These are phyloP conservation scores for Carex cristatella DNA, from an alignment of 176 grass and related monocot species.

Conservation along the genomic window DNA sequence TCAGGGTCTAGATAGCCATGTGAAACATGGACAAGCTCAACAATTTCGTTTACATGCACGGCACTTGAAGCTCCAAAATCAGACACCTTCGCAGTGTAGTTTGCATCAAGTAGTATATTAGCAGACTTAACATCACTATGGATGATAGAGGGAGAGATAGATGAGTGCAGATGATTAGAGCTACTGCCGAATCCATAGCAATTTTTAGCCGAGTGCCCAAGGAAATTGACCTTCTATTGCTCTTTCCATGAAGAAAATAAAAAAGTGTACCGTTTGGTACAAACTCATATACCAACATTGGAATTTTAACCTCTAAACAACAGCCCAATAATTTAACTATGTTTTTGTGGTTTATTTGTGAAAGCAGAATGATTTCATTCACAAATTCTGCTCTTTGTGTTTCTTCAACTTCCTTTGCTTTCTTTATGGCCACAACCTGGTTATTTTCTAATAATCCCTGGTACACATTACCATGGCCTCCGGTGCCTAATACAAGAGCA, in stretches of 20 bases:
- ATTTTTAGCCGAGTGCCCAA: conserved; percentile 14
- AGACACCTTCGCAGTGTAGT: conserved; percentile 12
- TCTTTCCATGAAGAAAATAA: conserved; percentile 13
- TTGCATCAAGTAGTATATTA: conserved; percentile 27
- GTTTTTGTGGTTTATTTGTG: conserved; percentile 34
- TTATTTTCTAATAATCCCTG: conserved; percentile 20
- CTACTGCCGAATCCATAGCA: conserved; percentile 18
- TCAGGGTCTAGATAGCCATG: no score
- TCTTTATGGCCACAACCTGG: conserved; percentile 29
- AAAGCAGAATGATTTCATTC: conserved; percentile 41
- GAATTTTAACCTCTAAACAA: conserved; percentile 32
- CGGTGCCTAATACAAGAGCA: background rate
- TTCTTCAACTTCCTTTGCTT: conserved; percentile 1
- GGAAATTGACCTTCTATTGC: background rate
- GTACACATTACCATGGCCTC: conserved; percentile 22
- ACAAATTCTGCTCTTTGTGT: conserved; percentile 20
- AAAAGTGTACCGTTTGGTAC: conserved; percentile 25
- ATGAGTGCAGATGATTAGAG: conserved; percentile 19
- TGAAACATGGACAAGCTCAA: no score
- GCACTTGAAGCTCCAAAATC: conserved; percentile 15
- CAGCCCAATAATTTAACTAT: conserved; percentile 34
- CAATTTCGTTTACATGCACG: no score
- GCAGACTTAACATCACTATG: conserved; percentile 29
- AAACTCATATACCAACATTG: conserved; percentile 42
- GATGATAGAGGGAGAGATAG: conserved; percentile 16